phyloP scores from a whole-genome alignment of 2,329 filamentous ascomycete genomes.

The Pyricularia sp. region DNA sequence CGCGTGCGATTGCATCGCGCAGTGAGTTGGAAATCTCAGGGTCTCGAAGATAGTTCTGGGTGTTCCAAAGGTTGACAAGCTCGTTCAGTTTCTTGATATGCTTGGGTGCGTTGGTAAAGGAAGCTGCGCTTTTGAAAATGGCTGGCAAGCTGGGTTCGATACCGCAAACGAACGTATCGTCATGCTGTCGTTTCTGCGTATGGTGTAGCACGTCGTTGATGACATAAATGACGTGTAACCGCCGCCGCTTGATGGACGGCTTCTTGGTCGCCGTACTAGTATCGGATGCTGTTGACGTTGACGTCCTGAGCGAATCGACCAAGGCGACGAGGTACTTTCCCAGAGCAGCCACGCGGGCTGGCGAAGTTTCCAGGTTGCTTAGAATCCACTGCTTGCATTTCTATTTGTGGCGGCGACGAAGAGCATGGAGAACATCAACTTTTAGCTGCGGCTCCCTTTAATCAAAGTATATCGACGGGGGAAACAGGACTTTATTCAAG shows the following conservation, averaged over 20 bases:
- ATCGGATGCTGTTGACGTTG: constrained; percentile 14
- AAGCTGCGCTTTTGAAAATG: constrained; percentile 50
- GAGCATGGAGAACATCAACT: constrained; percentile 17
- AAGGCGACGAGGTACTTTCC: constrained; percentile 69
- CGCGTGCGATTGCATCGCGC: constrained; percentile 41
- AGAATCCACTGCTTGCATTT: constrained; percentile 83
- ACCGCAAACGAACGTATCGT: constrained; percentile 41
- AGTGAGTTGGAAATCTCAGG: constrained; percentile 45
- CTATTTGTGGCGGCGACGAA: constrained; percentile 39
- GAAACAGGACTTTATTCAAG: constrained; percentile 9
- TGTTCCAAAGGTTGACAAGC: constrained; percentile 63
- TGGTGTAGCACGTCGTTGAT: constrained; percentile 73
- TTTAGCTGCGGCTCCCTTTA: constrained; percentile 22
- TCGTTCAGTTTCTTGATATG: constrained; percentile 55
- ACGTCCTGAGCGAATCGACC: constrained; percentile 44
- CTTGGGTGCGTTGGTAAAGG: constrained; percentile 52
- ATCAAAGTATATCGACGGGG: constrained; percentile 9
- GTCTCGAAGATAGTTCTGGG: constrained; percentile 49
- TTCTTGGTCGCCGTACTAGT: constrained; percentile 16
- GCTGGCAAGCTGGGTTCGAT: constrained; percentile 50
- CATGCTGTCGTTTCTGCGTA: constrained; percentile 39
- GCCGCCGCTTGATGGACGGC: constrained; percentile 56
- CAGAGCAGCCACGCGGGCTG: constrained; percentile 54
- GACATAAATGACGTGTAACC: constrained; percentile 69
- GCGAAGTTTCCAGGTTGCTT: constrained; percentile 59